These are phyloP conservation scores for Hirschfeldia incana DNA, from an alignment of 345 rosid genomes.

Conservation along the genomic window DNA sequence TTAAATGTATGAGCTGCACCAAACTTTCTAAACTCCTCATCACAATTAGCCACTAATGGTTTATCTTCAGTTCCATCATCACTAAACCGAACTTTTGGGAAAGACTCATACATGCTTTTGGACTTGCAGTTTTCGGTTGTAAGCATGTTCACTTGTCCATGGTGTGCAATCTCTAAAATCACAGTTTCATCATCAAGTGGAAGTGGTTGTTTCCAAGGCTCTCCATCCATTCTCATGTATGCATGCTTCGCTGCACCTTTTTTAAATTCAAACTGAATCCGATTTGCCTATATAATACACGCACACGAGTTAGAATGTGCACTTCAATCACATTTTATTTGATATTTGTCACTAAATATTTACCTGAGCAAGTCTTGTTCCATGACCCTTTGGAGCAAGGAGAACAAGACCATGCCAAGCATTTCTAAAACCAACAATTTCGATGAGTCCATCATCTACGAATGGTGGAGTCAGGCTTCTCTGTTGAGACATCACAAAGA, in stretches of 20 bases:
- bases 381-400: conserved; percentile 82
- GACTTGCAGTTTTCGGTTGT: conserved; percentile 64
- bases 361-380: conserved; percentile 93
- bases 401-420: conserved; percentile 96
- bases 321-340: not conserved
- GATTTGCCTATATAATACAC: conserved; percentile 52
- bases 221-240: conserved; percentile 85
- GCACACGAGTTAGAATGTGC: not conserved
- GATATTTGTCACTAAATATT: not conserved
- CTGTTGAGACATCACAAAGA: conserved; percentile 43
- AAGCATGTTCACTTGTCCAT: conserved; percentile 75
- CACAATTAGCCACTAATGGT: conserved; percentile 15
- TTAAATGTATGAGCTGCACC: conserved; percentile 79
- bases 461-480: conserved; percentile 71
- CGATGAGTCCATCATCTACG: conserved; percentile 84
- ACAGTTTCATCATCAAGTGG: conserved; percentile 64
- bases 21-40: conserved; percentile 59
- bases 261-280: conserved; percentile 71
- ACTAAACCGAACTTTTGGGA: conserved; percentile 23
- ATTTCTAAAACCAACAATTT: conserved; percentile 90
- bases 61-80: conserved; percentile 46
- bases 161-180: conserved; percentile 77
- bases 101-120: conserved; percentile 49
- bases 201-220: conserved; percentile 89
- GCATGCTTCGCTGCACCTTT: conserved; percentile 72